A percentile compares a stretch with the other conserved stretches of the same genome.
Conservation (phyloP, 352 stramenopile species). For the Globisporangium ultimum region DNA sequence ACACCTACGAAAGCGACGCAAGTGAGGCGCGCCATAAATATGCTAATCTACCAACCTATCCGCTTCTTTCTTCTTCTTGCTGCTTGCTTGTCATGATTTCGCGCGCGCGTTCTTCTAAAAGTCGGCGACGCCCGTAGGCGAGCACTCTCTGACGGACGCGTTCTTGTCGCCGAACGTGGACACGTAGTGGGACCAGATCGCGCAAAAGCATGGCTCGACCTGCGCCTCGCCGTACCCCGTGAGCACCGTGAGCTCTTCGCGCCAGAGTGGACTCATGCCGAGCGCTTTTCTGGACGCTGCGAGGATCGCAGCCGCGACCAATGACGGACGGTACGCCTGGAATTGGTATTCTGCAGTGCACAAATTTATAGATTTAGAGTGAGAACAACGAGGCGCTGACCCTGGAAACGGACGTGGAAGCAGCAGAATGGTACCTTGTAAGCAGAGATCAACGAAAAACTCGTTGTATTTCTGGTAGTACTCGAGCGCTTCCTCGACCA, state of each 20-base stretch:
- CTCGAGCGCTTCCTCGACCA: conserved; percentile 71
- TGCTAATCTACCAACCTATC: not conserved
- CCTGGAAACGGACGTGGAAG: not conserved
- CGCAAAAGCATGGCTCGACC: conserved; percentile 80
- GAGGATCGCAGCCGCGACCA: conserved; percentile 74
- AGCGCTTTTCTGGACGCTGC: conserved; percentile 75
- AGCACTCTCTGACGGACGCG: conserved; percentile 54
- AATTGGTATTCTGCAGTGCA: conserved; percentile 64
- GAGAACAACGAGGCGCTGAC: not conserved
- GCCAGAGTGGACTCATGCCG: conserved; percentile 76
- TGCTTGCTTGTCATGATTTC: not conserved
- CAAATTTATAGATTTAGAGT: not conserved
- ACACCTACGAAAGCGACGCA: not conserved
- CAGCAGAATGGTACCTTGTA: conserved; percentile 31
- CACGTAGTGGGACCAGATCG: conserved; percentile 83
- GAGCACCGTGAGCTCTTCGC: conserved; percentile 74
- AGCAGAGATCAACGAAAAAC: conserved; percentile 82
- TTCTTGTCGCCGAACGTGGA: conserved; percentile 68
- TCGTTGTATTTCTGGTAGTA: conserved; percentile 86
- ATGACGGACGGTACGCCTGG: conserved; percentile 77
- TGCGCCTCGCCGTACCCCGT: conserved; percentile 80
- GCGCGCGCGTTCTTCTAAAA: conserved; percentile 13
- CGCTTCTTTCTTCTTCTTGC: not conserved
- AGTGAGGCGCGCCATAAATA: not conserved
- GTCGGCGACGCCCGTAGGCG: conserved; percentile 62